Evolutionary conservation across 805 yeast genomes (phyloP), one percentile per base, ranked within the genome.

Genomic region (Kluyveromyces wickerhamii): DNA sequence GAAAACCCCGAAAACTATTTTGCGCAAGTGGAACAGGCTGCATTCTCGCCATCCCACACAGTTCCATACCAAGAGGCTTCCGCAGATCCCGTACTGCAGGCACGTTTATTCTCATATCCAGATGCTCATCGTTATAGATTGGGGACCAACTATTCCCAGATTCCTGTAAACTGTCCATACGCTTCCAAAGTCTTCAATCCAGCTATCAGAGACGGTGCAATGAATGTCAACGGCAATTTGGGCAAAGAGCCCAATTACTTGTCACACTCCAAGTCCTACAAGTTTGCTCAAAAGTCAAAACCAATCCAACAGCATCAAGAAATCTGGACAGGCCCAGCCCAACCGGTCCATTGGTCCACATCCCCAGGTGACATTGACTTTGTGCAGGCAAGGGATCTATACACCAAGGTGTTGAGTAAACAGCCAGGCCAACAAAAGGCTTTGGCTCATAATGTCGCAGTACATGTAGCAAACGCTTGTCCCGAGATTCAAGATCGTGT

Each of bases 91-190:
- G 89, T 83, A 22, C 67, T 83, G 52, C 92, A 83, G 59, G 74
- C 87, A 8, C 73, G 94, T 63, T 66, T 83, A 50, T 83, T 79
- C 59, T 79, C 89, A 1, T 83, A 83, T 63, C 78, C 88, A 35
- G 94, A 83, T 60, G 83, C 94, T 19, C 89, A 81, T 55, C 78
- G 94, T 59, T 81, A 83, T 65, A 72, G 94, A 63, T 63, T 83
- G 54, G 57, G 84, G 34, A 68, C 75, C 25, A 82, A 85, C 65
- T 85, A 79, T 62, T 70, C 72, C 31, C 89, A 82, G 62, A 79
- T 85, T 38, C 95, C 95, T n/a, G 87, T 83, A 48, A 85, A 85
- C 59, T 81, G 94, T 60, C 95, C 95, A 38, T 64, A 71, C 42
- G 75, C 72, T 17, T 60, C 71, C 3, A 61, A 62, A 35, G 65